Percentiles rank a stretch among this genome's conserved stretches.
phyloP scores from a whole-genome alignment of 2,329 filamentous ascomycete species.

The Leptographium flavum region DNA sequence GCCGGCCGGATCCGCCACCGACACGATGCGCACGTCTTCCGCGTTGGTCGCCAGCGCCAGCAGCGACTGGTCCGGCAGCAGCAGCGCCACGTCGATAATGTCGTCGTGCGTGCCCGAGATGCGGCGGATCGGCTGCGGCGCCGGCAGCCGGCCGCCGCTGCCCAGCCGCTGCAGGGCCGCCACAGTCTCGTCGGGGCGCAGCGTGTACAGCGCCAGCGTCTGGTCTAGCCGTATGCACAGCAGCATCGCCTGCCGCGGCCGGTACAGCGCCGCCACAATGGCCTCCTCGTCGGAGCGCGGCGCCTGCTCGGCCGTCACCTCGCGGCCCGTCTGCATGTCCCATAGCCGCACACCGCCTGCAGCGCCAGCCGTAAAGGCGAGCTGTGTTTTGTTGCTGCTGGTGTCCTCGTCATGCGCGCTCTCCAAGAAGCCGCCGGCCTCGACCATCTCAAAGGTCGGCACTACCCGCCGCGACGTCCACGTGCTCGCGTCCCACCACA shows the following conservation, averaged over 20 bases:
- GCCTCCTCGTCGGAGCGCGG: constrained; percentile 45
- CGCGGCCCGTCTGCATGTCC: constrained; percentile 61
- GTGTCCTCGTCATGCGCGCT: not conserved
- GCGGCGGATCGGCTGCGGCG: constrained; percentile 46
- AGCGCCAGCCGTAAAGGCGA: constrained; percentile 75
- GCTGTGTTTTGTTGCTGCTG: constrained; percentile 28
- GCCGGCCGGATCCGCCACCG: constrained; percentile 17
- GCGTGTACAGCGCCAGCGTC: constrained; percentile 3
- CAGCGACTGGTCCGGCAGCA: constrained; percentile 65
- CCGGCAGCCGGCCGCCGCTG: constrained; percentile 14
- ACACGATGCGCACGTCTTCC: constrained; percentile 81
- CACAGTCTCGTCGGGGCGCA: constrained; percentile 12
- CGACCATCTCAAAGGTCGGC: constrained; percentile 73
- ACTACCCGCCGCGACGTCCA: constrained; percentile 76
- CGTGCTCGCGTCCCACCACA: constrained; percentile 74
- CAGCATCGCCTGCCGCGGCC: constrained; percentile 51
- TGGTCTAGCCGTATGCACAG: constrained; percentile 82
- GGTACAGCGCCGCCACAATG: constrained; percentile 59
- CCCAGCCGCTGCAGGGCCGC: not conserved
- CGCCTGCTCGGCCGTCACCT: constrained; percentile 62
- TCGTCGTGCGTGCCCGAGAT: constrained; percentile 97
- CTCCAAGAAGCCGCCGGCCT: constrained; percentile 67
- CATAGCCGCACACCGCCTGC: constrained; percentile 74
- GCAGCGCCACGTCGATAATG: constrained; percentile 84
- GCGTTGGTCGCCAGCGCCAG: constrained; percentile 90